Evolutionary conservation across 805 yeast species (phyloP), one percentile per base, ranked within the genome.

Genomic region (Saturnispora serradocipensis): DNA sequence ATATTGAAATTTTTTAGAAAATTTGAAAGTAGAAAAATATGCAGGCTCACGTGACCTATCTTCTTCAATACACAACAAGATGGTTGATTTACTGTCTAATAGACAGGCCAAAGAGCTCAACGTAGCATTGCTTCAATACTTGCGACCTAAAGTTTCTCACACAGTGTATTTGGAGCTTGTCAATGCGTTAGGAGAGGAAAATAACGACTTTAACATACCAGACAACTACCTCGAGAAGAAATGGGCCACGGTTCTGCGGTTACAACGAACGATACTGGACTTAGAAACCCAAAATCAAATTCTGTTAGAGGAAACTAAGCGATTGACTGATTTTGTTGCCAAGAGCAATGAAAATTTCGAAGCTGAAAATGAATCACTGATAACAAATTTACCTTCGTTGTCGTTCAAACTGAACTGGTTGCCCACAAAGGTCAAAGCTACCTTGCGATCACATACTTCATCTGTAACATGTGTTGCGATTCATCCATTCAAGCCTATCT

Each of bases 201-300:
- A 52, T 4, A 22, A 43, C 30, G 45, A 58, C 7, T 58, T 65
- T 5, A 46, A 52, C n/a, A 54, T 54, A 36, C 71, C 72, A 1
- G 53, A 54, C 3, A 54, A 62, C 36, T 67, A 61, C 45, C 55
- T 88, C 39, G 88, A 84, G 58, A 84, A 83, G 67, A 90, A 89
- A 68, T 90, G 97, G 97, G 74, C 84, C 0, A 82, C 95, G 0
- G 91, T 90, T 4, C 73, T 88, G 32, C 71, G 96, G 45, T 71
- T 91, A 30, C 97, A 91, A 67, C 77, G 81, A 55, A 76, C 79
- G 59, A 82, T 84, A 43, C 69, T 84, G 52, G 91, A 83, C 48
- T 66, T 88, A 43, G 96, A 90, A 60, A 67, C 74, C 18, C 83
- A 81, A 45, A 64, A 78, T 4, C 66, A 66, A 16, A 73, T 75